Evolutionary conservation across 75 land plant genomes (phyloP), one percentile per base, ranked within the genome.

Genomic region (Selaginella tamariscina): DNA sequence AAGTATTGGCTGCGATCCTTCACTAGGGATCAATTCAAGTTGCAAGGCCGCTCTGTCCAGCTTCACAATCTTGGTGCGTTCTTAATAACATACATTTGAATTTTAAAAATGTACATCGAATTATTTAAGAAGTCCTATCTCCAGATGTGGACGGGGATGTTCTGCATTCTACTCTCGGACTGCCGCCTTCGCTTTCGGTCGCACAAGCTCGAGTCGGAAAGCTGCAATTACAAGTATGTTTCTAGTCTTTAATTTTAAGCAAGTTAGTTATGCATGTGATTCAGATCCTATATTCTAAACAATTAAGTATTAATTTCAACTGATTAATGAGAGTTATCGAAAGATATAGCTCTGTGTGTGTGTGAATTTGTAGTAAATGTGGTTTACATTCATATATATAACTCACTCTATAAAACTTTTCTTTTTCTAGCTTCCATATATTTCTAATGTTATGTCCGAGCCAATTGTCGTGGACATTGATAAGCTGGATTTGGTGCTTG

Each of bases 61-160:
- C 85, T 95, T 32, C 83, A 88, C 64, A 86, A 95, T 78, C 78
- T 95, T 44, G 99, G 99, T 95, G 30, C n/a, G 49, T 15, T 5
- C 5, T 39, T 39, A 15, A n/a, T n/a, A n/a, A n/a, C n/a, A n/a
- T n/a, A n/a, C n/a, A n/a, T n/a, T n/a, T n/a, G n/a, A n/a, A n/a
- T n/a, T n/a, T n/a, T n/a, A n/a, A n/a, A n/a, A n/a, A n/a, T n/a
- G n/a, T n/a, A n/a, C n/a, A n/a, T n/a, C n/a, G n/a, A n/a, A n/a
- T n/a, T n/a, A n/a, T n/a, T 20, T 11, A 49, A 11, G 54, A 32
- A 66, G 18, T 54, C 27, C 0, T 5, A 21, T 18, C 13, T 66
- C n/a, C 66, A 95, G 99, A 95, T 81, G 76, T 95, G 28, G 85
- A 95, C 78, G 99, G 98, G 27, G 99, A 85, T 72, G 99, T 82